These are phyloP conservation scores for Talaromyces sp. DNA, from an alignment of 2,329 filamentous ascomycete species.

Conservation along the genomic window DNA sequence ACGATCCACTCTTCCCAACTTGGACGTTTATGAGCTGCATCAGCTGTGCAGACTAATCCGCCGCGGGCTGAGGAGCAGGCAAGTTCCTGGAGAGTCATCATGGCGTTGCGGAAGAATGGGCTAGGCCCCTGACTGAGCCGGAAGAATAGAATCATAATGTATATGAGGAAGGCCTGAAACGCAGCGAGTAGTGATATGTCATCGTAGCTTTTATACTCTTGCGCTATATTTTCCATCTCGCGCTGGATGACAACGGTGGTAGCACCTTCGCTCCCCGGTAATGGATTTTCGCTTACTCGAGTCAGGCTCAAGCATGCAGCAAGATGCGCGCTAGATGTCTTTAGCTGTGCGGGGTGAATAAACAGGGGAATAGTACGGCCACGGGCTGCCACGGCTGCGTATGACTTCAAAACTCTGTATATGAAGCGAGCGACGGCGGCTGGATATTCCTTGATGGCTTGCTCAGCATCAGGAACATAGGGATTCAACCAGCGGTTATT, in stretches of 20 bases:
- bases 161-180: conserved; percentile 53
- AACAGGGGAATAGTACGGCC: conserved; percentile 18
- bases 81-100: conserved; percentile 49
- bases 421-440: conserved; percentile 21
- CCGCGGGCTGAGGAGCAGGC: conserved; percentile 36
- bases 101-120: conserved; percentile 36
- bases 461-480: conserved; percentile 15
- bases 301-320: conserved; percentile 24
- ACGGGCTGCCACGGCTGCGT: conserved; percentile 17
- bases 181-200: conserved; percentile 34
- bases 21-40: conserved; percentile 36
- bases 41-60: conserved; percentile 43
- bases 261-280: conserved; percentile 21
- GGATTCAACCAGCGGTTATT: conserved; percentile 23
- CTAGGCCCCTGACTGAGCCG: conserved; percentile 18
- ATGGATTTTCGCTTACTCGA: conserved; percentile 21
- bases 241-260: conserved; percentile 15
- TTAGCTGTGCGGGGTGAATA: conserved; percentile 20
- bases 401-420: conserved; percentile 19
- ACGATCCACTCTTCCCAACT: conserved; percentile 52
- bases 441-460: conserved; percentile 15
- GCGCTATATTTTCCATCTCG: conserved; percentile 18
- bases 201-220: conserved; percentile 14
- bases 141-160: conserved; percentile 47
- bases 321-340: conserved; percentile 8